Percentiles rank a stretch among this genome's conserved stretches.
phyloP scores from a whole-genome alignment of 495 filamentous ascomycete species.

The Aspergillus haitiensis region DNA sequence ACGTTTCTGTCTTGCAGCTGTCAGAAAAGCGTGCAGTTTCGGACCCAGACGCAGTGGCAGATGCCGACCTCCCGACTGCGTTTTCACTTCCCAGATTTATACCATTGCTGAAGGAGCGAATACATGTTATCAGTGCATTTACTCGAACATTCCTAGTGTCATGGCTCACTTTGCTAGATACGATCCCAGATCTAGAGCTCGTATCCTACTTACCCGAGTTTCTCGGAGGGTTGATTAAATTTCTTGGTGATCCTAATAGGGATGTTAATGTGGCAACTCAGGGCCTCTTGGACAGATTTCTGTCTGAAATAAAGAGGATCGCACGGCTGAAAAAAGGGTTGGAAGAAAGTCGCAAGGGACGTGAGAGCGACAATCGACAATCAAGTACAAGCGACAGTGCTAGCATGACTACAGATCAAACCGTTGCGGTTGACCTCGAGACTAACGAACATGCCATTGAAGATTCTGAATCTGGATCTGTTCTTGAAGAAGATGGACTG shows the following conservation, averaged over 20 bases:
- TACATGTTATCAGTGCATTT: constrained; percentile 90
- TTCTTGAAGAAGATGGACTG: constrained; percentile 60
- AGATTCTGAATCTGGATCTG: constrained; percentile 60
- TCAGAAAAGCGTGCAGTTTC: constrained; percentile 39
- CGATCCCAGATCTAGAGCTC: constrained; percentile 94
- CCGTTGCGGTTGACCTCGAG: constrained; percentile 35
- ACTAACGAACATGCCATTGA: constrained; percentile 51
- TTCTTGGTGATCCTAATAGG: constrained; percentile 84
- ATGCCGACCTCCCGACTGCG: constrained; percentile 70
- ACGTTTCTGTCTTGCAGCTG: constrained; percentile 80
- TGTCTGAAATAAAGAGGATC: constrained; percentile 93
- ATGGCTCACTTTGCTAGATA: constrained; percentile 94
- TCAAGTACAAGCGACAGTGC: constrained; percentile 64
- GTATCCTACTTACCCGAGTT: constrained; percentile 92
- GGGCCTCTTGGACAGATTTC: constrained; percentile 84
- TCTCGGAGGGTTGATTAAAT: constrained; percentile 84
- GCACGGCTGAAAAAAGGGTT: constrained; percentile 89
- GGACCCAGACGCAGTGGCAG: constrained; percentile 50
- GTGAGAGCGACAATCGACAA: constrained; percentile 65
- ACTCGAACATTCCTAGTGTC: constrained; percentile 93
- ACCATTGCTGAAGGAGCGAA: constrained; percentile 87
- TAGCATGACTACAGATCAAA: constrained; percentile 56
- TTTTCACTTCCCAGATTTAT: constrained; percentile 93
- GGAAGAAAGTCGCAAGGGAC: constrained; percentile 73
- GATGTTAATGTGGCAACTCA: constrained; percentile 95